Percentiles rank a stretch among this genome's conserved stretches.
Evolutionary conservation across 2,329 filamentous ascomycete species (phyloP).

Genomic region (Aschersonia sp.): DNA sequence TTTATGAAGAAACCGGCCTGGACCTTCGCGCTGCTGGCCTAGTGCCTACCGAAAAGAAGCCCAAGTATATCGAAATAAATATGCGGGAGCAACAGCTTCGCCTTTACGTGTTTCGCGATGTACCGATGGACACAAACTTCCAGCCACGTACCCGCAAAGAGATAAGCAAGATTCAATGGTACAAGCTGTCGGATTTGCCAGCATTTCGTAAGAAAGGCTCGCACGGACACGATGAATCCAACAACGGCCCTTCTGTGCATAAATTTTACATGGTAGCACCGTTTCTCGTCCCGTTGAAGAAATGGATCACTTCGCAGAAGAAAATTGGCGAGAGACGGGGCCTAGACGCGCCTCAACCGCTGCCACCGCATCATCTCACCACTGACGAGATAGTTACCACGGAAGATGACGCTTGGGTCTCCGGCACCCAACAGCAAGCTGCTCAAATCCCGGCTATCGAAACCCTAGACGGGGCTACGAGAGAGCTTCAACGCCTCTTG

Average conservation of each 20-base stretch:
- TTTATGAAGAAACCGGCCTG: constrained; percentile 91
- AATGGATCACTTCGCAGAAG: constrained; percentile 79
- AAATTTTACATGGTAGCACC: constrained; percentile 98
- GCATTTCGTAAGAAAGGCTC: constrained; percentile 58
- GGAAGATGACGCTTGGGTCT: constrained; percentile 43
- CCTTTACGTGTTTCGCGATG: constrained; percentile 79
- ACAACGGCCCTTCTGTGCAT: constrained; percentile 48
- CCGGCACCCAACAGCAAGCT: constrained; percentile 19
- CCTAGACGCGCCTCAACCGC: constrained; percentile 22
- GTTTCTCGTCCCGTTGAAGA: constrained; percentile 72
- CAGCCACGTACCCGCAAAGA: constrained; percentile 88
- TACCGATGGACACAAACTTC: constrained; percentile 77
- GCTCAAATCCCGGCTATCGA: constrained; percentile 24
- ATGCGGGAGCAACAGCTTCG: constrained; percentile 90
- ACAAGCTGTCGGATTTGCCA: constrained; percentile 75
- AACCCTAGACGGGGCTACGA: constrained; percentile 34
- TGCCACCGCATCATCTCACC: constrained; percentile 18
- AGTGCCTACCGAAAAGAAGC: constrained; percentile 53
- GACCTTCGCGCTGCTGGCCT: constrained; percentile 65
- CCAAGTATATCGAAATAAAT: constrained; percentile 75
- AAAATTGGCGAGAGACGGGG: constrained; percentile 47
- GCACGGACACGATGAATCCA: constrained; percentile 41
- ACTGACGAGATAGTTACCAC: constrained; percentile 44
- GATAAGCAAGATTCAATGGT: constrained; percentile 96
- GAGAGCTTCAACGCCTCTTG: constrained; percentile 38